Conservation (phyloP, 148 eudicot genomes). For the Vaccinium darrowii region DNA sequence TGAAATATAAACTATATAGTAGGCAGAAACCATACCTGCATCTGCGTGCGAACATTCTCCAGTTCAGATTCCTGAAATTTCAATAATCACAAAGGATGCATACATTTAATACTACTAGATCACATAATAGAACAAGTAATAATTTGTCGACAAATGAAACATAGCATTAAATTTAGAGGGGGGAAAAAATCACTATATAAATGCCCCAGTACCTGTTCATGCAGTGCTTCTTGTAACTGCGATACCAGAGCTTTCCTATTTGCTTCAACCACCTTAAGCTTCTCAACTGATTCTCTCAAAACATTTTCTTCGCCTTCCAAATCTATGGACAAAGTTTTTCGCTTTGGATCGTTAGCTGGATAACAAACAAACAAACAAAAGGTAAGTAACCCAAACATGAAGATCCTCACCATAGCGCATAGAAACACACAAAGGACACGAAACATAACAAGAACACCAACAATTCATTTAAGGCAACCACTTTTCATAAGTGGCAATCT, state of each 20-base stretch:
- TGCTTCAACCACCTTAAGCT: conserved; percentile 73
- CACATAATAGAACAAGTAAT: background rate
- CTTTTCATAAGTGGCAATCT: background rate
- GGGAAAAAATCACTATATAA: background rate
- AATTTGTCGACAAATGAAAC: background rate
- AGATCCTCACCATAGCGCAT: conserved; percentile 11
- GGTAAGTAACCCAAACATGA: conserved; percentile 15
- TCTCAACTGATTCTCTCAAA: conserved; percentile 67
- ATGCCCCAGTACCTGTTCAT: conserved; percentile 68
- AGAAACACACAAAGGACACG: background rate
- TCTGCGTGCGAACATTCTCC: conserved; percentile 84
- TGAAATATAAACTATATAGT: background rate
- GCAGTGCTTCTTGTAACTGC: conserved; percentile 68
- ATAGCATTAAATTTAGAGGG: background rate
- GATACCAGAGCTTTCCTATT: conserved; percentile 74
- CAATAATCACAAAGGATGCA: background rate
- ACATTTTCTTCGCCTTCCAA: conserved; percentile 70
- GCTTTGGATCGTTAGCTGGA: conserved; percentile 78
- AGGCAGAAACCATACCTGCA: conserved; percentile 56
- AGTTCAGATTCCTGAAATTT: conserved; percentile 78
- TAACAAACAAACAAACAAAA: conserved; percentile 15
- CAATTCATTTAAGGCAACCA: background rate
- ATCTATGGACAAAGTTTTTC: conserved; percentile 63
- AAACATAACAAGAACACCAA: background rate
- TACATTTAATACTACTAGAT: background rate